These are phyloP conservation scores for Sugiyamaella xylanicola DNA, from an alignment of 1,139 yeast genomes.

Conservation along the genomic window DNA sequence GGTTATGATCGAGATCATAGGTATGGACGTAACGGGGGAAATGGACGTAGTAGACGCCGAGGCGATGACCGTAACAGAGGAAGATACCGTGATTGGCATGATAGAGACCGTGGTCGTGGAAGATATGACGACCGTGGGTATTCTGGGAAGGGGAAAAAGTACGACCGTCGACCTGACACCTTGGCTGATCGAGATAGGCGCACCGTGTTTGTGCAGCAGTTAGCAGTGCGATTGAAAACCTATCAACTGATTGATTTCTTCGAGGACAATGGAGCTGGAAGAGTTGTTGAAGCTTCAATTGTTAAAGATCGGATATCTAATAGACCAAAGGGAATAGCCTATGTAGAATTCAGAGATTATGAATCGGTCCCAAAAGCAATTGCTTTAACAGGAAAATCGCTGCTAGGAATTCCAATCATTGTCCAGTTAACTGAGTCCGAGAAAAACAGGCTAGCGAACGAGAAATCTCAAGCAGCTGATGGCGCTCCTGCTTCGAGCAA, in stretches of 20 bases:
- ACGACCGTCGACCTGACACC: constrained; percentile 13
- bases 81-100: constrained; percentile 14
- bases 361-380: constrained; percentile 42
- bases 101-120: constrained; percentile 19
- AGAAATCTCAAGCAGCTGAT: constrained; percentile 13
- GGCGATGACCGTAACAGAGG: not conserved
- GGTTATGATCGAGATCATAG: constrained; percentile 7
- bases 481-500: not conserved
- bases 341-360: constrained; percentile 43
- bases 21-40: not conserved
- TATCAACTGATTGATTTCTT: constrained; percentile 42
- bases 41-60: not conserved
- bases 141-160: constrained; percentile 11
- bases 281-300: constrained; percentile 44
- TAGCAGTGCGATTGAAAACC: constrained; percentile 36
- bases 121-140: constrained; percentile 19
- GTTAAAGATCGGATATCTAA: constrained; percentile 44
- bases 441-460: constrained; percentile 41
- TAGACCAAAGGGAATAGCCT: constrained; percentile 45
- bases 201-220: constrained; percentile 46
- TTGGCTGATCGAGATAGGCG: constrained; percentile 39
- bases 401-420: constrained; percentile 44
- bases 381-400: constrained; percentile 41
- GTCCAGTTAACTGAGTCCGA: constrained; percentile 45
- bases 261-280: constrained; percentile 39